Percentiles rank a stretch among this genome's conserved stretches.
phyloP scores from a whole-genome alignment of 306 rosid genomes.

The Trifolium subterraneum region DNA sequence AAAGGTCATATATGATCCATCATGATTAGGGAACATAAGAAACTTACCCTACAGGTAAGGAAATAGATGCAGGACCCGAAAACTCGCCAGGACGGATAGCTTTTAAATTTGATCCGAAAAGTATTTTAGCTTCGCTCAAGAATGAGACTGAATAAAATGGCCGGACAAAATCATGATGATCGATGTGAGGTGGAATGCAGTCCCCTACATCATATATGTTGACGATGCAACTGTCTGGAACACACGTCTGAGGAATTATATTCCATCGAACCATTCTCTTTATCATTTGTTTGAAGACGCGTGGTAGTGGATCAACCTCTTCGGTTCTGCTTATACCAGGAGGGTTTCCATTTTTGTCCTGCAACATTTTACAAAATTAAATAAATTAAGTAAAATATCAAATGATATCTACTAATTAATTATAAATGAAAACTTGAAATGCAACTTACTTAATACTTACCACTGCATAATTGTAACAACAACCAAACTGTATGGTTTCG shows the following conservation, averaged over 20 bases:
- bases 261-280: constrained; percentile 60
- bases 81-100: constrained; percentile 54
- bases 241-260: constrained; percentile 52
- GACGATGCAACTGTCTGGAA: constrained; percentile 47
- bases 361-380: constrained; percentile 20
- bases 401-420: not conserved
- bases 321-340: constrained; percentile 64
- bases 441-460: constrained; percentile 33
- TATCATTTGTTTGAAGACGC: constrained; percentile 65
- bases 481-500: constrained; percentile 67
- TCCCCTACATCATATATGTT: constrained; percentile 73
- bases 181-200: constrained; percentile 76
- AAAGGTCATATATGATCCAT: constrained; percentile 8
- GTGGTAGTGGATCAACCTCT: constrained; percentile 65
- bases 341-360: constrained; percentile 67
- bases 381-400: not conserved
- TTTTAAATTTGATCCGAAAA: constrained; percentile 52
- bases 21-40: not conserved
- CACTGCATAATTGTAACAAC: constrained; percentile 71
- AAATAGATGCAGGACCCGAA: constrained; percentile 45
- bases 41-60: constrained; percentile 62
- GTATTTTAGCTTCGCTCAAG: constrained; percentile 50
- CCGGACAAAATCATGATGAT: constrained; percentile 64
- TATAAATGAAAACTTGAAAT: not conserved
- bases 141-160: constrained; percentile 53